Conservation (phyloP, 768 basidiomycete genomes). For the Tulasnella sp. region DNA sequence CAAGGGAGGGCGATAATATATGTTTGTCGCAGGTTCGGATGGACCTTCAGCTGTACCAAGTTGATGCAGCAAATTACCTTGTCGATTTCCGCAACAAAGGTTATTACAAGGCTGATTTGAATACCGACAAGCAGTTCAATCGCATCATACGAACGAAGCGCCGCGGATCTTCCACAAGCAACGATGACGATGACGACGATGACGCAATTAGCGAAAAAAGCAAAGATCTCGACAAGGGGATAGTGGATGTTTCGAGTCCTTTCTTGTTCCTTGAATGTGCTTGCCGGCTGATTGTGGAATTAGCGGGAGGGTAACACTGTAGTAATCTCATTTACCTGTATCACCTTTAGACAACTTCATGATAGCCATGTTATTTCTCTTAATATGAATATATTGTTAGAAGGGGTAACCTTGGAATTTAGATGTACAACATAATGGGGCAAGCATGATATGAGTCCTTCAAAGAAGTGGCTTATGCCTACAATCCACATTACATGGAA, state of each 20-base stretch:
- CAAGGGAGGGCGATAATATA: constrained; percentile 2
- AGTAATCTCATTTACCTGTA: neutral
- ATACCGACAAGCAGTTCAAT: constrained; percentile 13
- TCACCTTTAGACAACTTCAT: neutral
- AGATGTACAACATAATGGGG: too few species aligned
- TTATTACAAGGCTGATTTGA: constrained; percentile 56
- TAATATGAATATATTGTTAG: too few species aligned
- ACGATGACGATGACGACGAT: constrained; percentile 41
- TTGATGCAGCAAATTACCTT: constrained; percentile 89
- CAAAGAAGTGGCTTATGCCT: too few species aligned
- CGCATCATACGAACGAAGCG: constrained; percentile 13
- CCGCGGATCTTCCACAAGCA: constrained; percentile 10
- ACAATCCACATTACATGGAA: too few species aligned
- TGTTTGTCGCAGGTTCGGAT: constrained; percentile 60
- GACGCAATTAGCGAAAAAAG: constrained; percentile 32
- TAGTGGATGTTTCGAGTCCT: constrained; percentile 39
- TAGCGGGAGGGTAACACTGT: constrained; percentile 50
- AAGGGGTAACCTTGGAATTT: too few species aligned
- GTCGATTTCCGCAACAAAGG: constrained; percentile 98
- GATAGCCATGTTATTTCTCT: too few species aligned
- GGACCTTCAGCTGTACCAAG: constrained; percentile 95
- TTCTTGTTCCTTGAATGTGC: constrained; percentile 97
- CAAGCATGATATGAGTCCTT: too few species aligned
- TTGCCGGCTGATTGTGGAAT: constrained; percentile 82
- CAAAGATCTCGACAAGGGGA: constrained; percentile 19